These are phyloP conservation scores for Hypericum androsaemum DNA, from an alignment of 345 rosid species.

Conservation along the genomic window DNA sequence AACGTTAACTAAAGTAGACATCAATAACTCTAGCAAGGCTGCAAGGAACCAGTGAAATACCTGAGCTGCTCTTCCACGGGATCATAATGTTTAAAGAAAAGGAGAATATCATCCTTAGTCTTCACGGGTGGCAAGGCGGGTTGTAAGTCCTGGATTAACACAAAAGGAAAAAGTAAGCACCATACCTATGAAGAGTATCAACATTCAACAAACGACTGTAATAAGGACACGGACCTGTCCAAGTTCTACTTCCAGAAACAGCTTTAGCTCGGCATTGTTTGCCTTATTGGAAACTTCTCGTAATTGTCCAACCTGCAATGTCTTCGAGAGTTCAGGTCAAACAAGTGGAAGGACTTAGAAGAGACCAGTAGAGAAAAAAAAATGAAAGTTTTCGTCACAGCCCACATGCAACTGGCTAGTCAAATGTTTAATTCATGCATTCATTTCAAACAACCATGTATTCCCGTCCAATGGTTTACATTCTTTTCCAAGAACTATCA, in stretches of 20 bases:
- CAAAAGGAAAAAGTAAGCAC: neutral
- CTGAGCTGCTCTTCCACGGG: constrained; percentile 39
- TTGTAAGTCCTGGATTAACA: constrained; percentile 48
- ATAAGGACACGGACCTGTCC: constrained; percentile 34
- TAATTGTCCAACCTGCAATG: constrained; percentile 76
- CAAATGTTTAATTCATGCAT: no score
- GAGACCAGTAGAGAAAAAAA: neutral
- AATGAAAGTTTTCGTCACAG: neutral
- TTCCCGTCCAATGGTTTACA: no score
- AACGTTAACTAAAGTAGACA: neutral
- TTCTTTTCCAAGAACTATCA: no score
- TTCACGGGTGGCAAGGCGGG: constrained; percentile 57
- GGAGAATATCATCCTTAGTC: constrained; percentile 65
- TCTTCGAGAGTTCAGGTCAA: no score
- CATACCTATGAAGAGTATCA: neutral
- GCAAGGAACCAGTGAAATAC: neutral
- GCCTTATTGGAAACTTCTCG: constrained; percentile 75
- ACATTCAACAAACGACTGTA: neutral
- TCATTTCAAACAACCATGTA: no score
- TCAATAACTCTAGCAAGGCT: neutral
- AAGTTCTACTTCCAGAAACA: constrained; percentile 78
- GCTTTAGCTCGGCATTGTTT: constrained; percentile 67
- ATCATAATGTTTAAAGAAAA: constrained; percentile 87
- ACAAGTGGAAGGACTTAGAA: neutral
- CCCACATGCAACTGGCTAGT: no score